These are phyloP conservation scores for Pythium vanterpoolii DNA, from an alignment of 352 stramenopile species.

Conservation along the genomic window DNA sequence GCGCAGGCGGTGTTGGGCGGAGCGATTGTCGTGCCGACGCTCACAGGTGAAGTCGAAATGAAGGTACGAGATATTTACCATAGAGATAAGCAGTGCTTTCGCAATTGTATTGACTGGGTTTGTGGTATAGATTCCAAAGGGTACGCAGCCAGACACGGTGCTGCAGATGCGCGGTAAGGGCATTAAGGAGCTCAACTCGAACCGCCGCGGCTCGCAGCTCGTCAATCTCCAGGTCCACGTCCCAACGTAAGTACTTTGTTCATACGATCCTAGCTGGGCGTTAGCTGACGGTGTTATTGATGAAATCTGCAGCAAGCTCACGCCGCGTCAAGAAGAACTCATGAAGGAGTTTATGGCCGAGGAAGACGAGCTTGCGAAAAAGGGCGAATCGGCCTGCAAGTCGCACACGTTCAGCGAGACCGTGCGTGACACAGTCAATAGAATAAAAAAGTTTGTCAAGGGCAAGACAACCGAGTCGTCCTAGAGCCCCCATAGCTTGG, in stretches of 20 bases:
- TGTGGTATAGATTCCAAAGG: slow-evolving; percentile 75
- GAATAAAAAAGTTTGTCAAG: slow-evolving; percentile 90
- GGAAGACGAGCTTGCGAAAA: slow-evolving; percentile 63
- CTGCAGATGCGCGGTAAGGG: slow-evolving; percentile 96
- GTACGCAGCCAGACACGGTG: slow-evolving; percentile 94
- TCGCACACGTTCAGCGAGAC: slow-evolving; percentile 78
- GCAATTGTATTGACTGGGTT: neutral
- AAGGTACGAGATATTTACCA: slow-evolving; percentile 67
- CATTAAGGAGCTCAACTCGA: slow-evolving; percentile 93
- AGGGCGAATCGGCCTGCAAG: slow-evolving; percentile 77
- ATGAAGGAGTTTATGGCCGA: slow-evolving; percentile 95
- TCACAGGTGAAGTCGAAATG: slow-evolving; percentile 96
- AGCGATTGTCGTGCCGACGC: slow-evolving; percentile 94
- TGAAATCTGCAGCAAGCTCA: slow-evolving; percentile 68
- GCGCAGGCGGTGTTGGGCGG: slow-evolving; percentile 92
- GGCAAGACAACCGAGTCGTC: slow-evolving; percentile 27
- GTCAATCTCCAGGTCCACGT: slow-evolving; percentile 96
- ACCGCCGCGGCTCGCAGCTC: slow-evolving; percentile 93
- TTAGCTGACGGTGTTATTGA: neutral
- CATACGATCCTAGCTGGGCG: too few species aligned
- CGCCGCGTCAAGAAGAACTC: slow-evolving; percentile 92
- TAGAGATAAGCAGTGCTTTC: neutral
- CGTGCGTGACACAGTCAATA: slow-evolving; percentile 77
- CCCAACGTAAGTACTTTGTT: slow-evolving; percentile 72
- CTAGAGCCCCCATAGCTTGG: neutral